Conservation (phyloP, 495 filamentous ascomycete genomes). For the Oidiodendron maius region DNA sequence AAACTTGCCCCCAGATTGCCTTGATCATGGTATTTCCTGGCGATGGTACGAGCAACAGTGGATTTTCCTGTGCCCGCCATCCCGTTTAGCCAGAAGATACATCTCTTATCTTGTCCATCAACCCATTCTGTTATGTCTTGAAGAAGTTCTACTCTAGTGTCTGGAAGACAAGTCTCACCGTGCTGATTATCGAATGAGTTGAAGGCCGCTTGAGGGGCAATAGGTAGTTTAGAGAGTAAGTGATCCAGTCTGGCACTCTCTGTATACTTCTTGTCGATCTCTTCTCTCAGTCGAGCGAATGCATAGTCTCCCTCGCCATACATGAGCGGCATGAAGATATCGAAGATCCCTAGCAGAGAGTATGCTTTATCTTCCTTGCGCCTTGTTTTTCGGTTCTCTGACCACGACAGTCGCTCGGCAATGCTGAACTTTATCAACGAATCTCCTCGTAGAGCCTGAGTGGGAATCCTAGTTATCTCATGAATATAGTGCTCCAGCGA, state of each 20-base stretch:
- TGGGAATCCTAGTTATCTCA: constrained; percentile 17
- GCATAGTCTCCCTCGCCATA: constrained; percentile 14
- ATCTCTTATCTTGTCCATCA: constrained; percentile 5
- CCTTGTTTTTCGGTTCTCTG: constrained; percentile 23
- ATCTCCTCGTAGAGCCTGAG: constrained; percentile 7
- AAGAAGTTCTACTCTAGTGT: constrained; percentile 30
- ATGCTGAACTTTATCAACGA: constrained; percentile 4
- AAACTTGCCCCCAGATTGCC: no score
- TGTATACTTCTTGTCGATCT: background rate
- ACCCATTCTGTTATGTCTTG: constrained; percentile 28
- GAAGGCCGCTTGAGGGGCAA: constrained; percentile 9
- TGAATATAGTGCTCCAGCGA: background rate
- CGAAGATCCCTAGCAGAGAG: no score
- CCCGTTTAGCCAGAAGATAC: no score
- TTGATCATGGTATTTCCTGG: background rate
- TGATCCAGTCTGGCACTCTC: background rate
- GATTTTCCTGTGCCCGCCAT: no score
- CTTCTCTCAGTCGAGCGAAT: constrained; percentile 11
- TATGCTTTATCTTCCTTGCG: no score
- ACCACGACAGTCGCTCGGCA: constrained; percentile 20
- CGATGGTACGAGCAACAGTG: constrained; percentile 13
- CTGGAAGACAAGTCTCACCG: constrained; percentile 21
- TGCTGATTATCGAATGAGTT: constrained; percentile 6
- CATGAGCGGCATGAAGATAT: no score
- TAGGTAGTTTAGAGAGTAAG: constrained; percentile 4